Percentiles rank a stretch among this genome's conserved stretches.
Conservation (phyloP, 2,329 filamentous ascomycete species). For the Cyanodermella asteris region DNA sequence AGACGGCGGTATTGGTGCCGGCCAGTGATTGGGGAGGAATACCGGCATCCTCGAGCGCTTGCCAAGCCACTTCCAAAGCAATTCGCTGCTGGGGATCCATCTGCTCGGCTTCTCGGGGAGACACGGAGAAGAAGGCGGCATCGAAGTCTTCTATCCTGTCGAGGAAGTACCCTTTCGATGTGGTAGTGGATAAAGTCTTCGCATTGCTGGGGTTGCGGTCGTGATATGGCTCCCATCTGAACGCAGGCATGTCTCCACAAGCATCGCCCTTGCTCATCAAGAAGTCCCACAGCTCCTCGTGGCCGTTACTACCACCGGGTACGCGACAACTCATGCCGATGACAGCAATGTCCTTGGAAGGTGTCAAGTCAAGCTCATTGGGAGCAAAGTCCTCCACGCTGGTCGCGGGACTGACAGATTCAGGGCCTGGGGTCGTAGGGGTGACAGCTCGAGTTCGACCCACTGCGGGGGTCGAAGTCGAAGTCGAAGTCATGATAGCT, state of each 20-base stretch:
- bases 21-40: conserved; percentile 8
- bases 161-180: conserved; percentile 13
- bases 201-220: conserved; percentile 11
- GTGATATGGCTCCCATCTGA: conserved; percentile 14
- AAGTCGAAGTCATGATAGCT: too few species aligned
- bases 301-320: conserved; percentile 12
- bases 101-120: conserved; percentile 11
- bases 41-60: conserved; percentile 11
- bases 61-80: conserved; percentile 9
- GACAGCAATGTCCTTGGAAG: conserved; percentile 12
- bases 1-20: conserved; percentile 13
- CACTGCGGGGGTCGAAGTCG: too few species aligned
- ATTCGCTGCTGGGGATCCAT: conserved; percentile 15
- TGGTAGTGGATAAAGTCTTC: conserved; percentile 11
- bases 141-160: conserved; percentile 12
- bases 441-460: too few species aligned
- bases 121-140: conserved; percentile 12
- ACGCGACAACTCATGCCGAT: conserved; percentile 15
- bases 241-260: conserved; percentile 12
- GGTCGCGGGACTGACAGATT: too few species aligned
- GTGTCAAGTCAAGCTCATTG: too few species aligned
- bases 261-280: conserved; percentile 12
- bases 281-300: conserved; percentile 15
- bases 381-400: too few species aligned
- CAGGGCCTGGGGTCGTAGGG: too few species aligned